phyloP scores from a whole-genome alignment of 2,329 filamentous ascomycete species.

The Pseudomassariella vexata region DNA sequence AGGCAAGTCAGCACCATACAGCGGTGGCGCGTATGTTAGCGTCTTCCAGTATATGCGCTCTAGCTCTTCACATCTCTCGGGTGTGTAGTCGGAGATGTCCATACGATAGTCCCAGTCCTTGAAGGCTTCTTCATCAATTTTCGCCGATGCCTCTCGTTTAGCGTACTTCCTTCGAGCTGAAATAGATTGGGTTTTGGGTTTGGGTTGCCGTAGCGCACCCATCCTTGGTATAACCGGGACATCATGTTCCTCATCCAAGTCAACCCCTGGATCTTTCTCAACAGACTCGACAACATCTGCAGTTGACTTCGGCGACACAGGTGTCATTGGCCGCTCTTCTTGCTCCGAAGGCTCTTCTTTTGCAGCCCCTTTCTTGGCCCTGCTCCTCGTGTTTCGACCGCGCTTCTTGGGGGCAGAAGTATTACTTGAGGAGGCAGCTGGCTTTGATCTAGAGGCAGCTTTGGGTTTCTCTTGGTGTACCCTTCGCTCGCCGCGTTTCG shows the following conservation, averaged over 20 bases:
- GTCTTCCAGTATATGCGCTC: constrained; percentile 97
- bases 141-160: constrained; percentile 68
- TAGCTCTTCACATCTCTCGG: constrained; percentile 88
- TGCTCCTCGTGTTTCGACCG: constrained; percentile 32
- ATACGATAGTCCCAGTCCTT: constrained; percentile 87
- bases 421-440: constrained; percentile 25
- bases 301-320: constrained; percentile 46
- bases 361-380: constrained; percentile 28
- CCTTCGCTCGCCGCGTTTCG: constrained; percentile 76
- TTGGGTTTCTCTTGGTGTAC: constrained; percentile 51
- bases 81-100: constrained; percentile 80
- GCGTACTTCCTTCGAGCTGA: constrained; percentile 86
- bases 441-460: constrained; percentile 31
- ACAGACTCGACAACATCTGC: constrained; percentile 38
- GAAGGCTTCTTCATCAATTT: constrained; percentile 85
- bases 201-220: constrained; percentile 44
- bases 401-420: constrained; percentile 34
- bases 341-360: constrained; percentile 30
- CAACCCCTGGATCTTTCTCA: constrained; percentile 40
- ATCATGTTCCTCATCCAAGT: constrained; percentile 37
- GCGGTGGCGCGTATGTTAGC: constrained; percentile 85
- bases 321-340: constrained; percentile 53
- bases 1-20: constrained; percentile 95
- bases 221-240: constrained; percentile 39
- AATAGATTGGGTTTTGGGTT: constrained; percentile 64